Base-by-base conservation (phyloP, 108 stramenopile genomes). In the Nannochloropsis granulata region DNA sequence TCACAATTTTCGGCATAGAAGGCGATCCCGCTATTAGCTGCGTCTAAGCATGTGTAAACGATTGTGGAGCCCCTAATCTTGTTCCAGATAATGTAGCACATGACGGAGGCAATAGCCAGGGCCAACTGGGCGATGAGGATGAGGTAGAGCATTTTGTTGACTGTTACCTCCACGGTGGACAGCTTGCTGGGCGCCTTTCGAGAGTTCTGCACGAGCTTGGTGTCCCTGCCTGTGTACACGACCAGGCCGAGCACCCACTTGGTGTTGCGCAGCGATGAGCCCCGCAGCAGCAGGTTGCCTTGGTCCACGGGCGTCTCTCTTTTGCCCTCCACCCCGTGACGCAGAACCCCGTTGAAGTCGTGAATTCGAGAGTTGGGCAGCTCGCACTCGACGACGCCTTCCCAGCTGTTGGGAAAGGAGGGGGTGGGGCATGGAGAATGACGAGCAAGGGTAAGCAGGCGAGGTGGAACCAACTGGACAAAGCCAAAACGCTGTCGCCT, bases 221-320 rank as follows among this genome's bases (percentile, higher is more conserved):
- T 92, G 80, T 92, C 92, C 16, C 71, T 79, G 16, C 92, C 92
- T 12, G 89, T 91, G 90, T 92, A 91, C 0, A 92, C 44, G 19
- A 90, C 92, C 0, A 92, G 44, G 26, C 92, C 92, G 13, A 79
- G 25, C 14, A 90, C 85, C 83, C 82, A 85, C 26, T 89, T 42
- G n/a, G 91, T 92, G 85, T 91, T 92, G 25, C 92, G 81, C 84
- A 92, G 79, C 78, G 83, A 44, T 79, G 88, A 90, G n/a, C 89
- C 91, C 24, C 92, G 86, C 42, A 92, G 89, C 79, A 92, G 87
- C 21, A 92, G 78, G 78, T 89, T 71, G 42, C 85, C 78, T 7
- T 82, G 34, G 34, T 56, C 79, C 9, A 87, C 88, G 1, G 82
- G 86, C 44, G 23, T 82, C 81, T 46, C 45, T 45, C 56, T 42